A percentile compares a stretch with the other conserved stretches of the same genome.
Conservation (phyloP, 345 rosid genomes). For the Citrus glauca region DNA sequence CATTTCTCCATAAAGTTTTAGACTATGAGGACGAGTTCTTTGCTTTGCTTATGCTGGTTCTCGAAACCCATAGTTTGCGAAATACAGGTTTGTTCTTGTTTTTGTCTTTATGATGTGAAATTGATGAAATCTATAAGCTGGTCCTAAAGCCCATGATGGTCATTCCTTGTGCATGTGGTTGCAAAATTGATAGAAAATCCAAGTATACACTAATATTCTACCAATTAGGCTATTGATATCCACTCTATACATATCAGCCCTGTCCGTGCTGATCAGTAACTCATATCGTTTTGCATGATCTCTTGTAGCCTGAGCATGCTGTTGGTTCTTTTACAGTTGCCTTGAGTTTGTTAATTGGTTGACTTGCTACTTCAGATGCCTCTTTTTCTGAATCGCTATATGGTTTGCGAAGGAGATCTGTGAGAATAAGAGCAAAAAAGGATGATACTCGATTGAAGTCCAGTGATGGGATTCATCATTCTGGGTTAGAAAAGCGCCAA, state of each 20-base stretch:
- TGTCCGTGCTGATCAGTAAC: not conserved
- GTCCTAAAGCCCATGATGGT: not conserved
- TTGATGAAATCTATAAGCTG: not conserved
- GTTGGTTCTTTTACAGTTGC: not conserved
- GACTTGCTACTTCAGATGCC: slow-evolving; percentile 60
- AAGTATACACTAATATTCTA: not conserved
- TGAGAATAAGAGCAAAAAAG: slow-evolving; percentile 48
- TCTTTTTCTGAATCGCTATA: slow-evolving; percentile 93
- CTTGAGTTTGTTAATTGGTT: not conserved
- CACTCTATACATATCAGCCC: not conserved
- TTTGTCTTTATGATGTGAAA: not conserved
- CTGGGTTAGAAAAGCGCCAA: slow-evolving; percentile 77
- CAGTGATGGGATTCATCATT: slow-evolving; percentile 51
- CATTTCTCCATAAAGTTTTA: slow-evolving; percentile 78
- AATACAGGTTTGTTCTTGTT: slow-evolving; percentile 64
- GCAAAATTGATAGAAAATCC: not conserved
- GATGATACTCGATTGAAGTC: slow-evolving; percentile 36
- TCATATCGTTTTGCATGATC: not conserved
- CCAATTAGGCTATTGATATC: not conserved
- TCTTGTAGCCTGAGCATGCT: not conserved
- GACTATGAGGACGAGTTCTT: slow-evolving; percentile 97
- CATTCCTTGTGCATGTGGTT: not conserved
- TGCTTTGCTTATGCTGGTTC: slow-evolving; percentile 80
- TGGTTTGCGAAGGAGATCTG: slow-evolving; percentile 91
- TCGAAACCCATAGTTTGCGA: slow-evolving; percentile 90